Conservation (phyloP, 2,329 filamentous ascomycete species). For the Fusarium liriodendri region DNA sequence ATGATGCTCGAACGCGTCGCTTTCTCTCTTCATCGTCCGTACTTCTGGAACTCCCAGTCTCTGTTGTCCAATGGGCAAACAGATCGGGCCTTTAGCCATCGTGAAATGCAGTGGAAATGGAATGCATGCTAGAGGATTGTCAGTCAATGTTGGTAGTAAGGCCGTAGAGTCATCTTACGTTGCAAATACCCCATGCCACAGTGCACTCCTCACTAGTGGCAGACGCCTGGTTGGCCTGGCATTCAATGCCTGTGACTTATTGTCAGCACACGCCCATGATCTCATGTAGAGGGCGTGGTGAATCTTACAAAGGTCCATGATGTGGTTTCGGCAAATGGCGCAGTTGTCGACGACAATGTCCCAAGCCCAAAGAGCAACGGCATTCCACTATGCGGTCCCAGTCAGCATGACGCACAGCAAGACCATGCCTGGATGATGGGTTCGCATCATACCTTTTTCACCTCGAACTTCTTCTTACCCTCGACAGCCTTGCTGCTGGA, state of each 20-base stretch:
- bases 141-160: slow-evolving; percentile 42
- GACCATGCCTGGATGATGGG: neutral
- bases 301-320: slow-evolving; percentile 94
- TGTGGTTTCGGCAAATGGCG: slow-evolving; percentile 98
- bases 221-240: slow-evolving; percentile 97
- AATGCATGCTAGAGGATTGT: slow-evolving; percentile 83
- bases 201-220: slow-evolving; percentile 98
- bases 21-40: slow-evolving; percentile 70
- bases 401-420: slow-evolving; percentile 16
- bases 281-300: neutral
- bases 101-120: slow-evolving; percentile 99
- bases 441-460: slow-evolving; percentile 85
- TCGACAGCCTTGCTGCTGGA: slow-evolving; percentile 66
- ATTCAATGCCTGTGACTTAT: slow-evolving; percentile 79
- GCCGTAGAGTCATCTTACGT: slow-evolving; percentile 69
- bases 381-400: slow-evolving; percentile 81
- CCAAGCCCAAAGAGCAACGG: slow-evolving; percentile 98
- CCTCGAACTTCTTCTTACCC: slow-evolving; percentile 94
- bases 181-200: slow-evolving; percentile 99
- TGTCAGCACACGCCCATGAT: slow-evolving; percentile 21
- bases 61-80: slow-evolving; percentile 97
- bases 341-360: slow-evolving; percentile 99
- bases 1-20: slow-evolving; percentile 1
- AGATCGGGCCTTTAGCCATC: slow-evolving; percentile 99
- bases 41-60: slow-evolving; percentile 99